Evolutionary conservation across 169 alveolate species (phyloP).

Genomic region (Babesia ovata): DNA sequence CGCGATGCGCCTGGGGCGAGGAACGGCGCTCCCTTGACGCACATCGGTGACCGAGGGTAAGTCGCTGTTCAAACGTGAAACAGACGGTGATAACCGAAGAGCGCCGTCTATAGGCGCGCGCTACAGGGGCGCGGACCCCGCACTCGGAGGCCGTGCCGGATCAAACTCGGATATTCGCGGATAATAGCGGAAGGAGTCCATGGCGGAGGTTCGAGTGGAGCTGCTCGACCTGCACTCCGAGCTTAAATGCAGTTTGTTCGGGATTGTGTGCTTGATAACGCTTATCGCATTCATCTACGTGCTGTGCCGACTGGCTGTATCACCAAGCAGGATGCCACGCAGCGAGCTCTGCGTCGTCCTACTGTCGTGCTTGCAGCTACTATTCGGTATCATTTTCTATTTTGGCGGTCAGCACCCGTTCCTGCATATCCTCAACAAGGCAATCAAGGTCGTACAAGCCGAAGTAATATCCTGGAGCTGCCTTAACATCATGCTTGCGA

Average conservation of each 20-base stretch:
- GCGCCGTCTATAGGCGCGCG: neutral
- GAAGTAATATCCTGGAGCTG: slow-evolving; percentile 69
- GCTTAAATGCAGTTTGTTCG: slow-evolving; percentile 39
- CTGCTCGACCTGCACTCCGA: slow-evolving; percentile 27
- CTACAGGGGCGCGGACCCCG: neutral
- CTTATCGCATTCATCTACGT: slow-evolving; percentile 50
- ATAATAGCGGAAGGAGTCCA: neutral
- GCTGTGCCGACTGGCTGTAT: slow-evolving; percentile 21
- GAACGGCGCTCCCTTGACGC: slow-evolving; percentile 30
- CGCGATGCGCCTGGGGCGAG: slow-evolving; percentile 48
- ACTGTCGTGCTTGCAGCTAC: slow-evolving; percentile 57
- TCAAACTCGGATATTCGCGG: neutral
- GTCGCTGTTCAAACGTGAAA: neutral
- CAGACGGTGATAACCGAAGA: neutral
- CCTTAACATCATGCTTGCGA: slow-evolving; percentile 29
- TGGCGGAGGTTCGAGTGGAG: slow-evolving; percentile 26
- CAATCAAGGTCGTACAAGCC: slow-evolving; percentile 64
- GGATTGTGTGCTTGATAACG: slow-evolving; percentile 53
- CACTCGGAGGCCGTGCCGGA: neutral
- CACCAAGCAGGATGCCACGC: slow-evolving; percentile 59
- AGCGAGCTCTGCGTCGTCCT: slow-evolving; percentile 45
- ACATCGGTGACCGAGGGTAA: slow-evolving; percentile 1
- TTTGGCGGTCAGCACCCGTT: slow-evolving; percentile 49
- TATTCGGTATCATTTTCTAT: slow-evolving; percentile 49
- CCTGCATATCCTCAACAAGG: slow-evolving; percentile 59